Evolutionary conservation across 495 filamentous ascomycete species (phyloP), one percentile per base, ranked within the genome.

Genomic region (Acidiella bohemica): DNA sequence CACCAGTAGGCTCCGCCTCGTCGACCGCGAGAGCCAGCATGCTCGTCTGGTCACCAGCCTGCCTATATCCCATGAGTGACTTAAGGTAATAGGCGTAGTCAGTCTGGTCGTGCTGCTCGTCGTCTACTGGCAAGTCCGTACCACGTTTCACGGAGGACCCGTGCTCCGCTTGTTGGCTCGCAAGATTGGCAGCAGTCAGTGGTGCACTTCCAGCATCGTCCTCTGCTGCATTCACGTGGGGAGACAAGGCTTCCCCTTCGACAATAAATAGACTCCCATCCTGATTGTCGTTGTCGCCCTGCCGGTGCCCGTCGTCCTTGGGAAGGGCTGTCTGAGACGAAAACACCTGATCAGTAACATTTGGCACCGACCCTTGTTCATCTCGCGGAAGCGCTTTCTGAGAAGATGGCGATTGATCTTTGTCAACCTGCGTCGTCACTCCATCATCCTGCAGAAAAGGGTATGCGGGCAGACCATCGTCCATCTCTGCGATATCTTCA

Each of bases 131-230:
- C 14, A 42, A 16, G 17, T 47, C 44, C 2, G 21, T 18, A 7
- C 32, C 40, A 31, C 36, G 27, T 14, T 43, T 23, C 14, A 17
- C 21, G 22, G 5, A 30, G 3, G 21, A 32, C n/a, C 5, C 10
- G 12, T 44, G 28, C 16, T 17, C 5, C 6, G 39, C 38, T 19
- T 30, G n/a, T 17, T 50, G 26, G 2, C 13, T 40, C 26, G 18
- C 26, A 5, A 44, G 40, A 29, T 53, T 53, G 4, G 32, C 41
- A 27, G 39, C 36, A 2, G 39, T 53, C 17, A 47, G 28, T 9
- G 39, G 27, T 7, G 23, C n/a, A 14, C 42, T 18, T n/a, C 41
- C 32, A 10, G 8, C 17, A 23, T 33, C 17, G 9, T 10, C 9
- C 2, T 12, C 14, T 18, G 18, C 13, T 5, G 16, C 32, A 8